Evolutionary conservation across 768 basidiomycete genomes (phyloP), one percentile per base, ranked within the genome.

Genomic region (Chalciporus sphaerocephalus): DNA sequence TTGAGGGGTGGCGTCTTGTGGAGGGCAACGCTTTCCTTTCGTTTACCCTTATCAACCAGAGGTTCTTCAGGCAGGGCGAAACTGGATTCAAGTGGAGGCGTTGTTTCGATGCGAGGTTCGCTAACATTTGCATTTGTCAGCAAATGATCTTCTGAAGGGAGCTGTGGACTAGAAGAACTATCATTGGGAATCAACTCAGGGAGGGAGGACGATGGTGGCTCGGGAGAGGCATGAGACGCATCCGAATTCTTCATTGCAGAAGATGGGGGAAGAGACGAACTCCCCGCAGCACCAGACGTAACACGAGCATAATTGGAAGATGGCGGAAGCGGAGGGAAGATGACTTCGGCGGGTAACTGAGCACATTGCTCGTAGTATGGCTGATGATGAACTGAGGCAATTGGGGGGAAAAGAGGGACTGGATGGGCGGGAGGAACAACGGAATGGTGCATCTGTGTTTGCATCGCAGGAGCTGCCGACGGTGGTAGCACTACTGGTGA

Each of bases 301-400:
- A 64, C 44, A 1, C 62, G 67, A 42, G 65, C 72, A 43, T 68
- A 71, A 23, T 67, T 68, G 15, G 73, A 71, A 3, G 72, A 68
- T 5, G 80, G 67, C 13, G 86, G 87, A 3, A 88, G 65, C 1
- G 85, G 83, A 40, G 87, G 87, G 62, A 88, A 88, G 25, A 88
- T 79, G 23, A 86, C 72, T 24, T 85, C 86, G 7, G 81, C 73
- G 5, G 82, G 74, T 5, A 74, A 57, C 42, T 76, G 75, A 13
- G 76, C 47, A 47, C 80, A 81, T 30, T 73, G 77, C 40, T 80
- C 78, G 57, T 86, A 87, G 60, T 88, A 88, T 0, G 85, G 79
- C 54, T 88, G 87, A 51, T 85, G 84, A 48, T 86, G 81, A 16
- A 75, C 70, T 10, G 78, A 79, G 8, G 79, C 74, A 9, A 76